These are phyloP conservation scores for Russula lepida DNA, from an alignment of 768 basidiomycete species.

Conservation along the genomic window DNA sequence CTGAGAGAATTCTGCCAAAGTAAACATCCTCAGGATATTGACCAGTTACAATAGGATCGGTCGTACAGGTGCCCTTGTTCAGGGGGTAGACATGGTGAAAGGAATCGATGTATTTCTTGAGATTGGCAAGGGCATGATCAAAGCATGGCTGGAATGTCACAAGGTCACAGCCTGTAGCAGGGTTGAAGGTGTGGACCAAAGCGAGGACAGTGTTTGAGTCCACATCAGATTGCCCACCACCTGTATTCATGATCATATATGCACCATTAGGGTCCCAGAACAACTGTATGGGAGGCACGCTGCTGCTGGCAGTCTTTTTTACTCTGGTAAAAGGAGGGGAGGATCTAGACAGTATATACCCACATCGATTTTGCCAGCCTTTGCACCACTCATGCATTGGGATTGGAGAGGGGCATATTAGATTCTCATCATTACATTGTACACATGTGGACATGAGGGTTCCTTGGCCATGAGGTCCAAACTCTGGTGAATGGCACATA, in stretches of 20 bases:
- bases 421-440: constrained; percentile 58
- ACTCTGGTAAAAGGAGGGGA: background rate
- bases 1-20: constrained; percentile 36
- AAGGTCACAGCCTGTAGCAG: too few species aligned
- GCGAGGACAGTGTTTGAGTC: constrained; percentile 41
- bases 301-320: constrained; percentile 8
- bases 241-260: too few species aligned
- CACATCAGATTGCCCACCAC: too few species aligned
- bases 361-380: constrained; percentile 74
- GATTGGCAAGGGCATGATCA: too few species aligned
- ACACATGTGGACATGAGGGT: constrained; percentile 38
- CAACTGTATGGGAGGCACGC: too few species aligned
- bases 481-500: constrained; percentile 18
- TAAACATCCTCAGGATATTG: constrained; percentile 67
- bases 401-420: constrained; percentile 69
- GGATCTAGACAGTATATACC: constrained; percentile 36
- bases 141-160: too few species aligned
- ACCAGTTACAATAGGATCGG: too few species aligned
- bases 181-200: constrained; percentile 68
- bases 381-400: constrained; percentile 51
- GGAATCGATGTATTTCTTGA: too few species aligned
- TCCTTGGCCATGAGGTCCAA: constrained; percentile 26
- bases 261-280: too few species aligned
- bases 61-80: too few species aligned
- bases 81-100: too few species aligned